These are phyloP conservation scores for Trametes hirsuta DNA, from an alignment of 1,284 basidiomycete genomes.

Conservation along the genomic window DNA sequence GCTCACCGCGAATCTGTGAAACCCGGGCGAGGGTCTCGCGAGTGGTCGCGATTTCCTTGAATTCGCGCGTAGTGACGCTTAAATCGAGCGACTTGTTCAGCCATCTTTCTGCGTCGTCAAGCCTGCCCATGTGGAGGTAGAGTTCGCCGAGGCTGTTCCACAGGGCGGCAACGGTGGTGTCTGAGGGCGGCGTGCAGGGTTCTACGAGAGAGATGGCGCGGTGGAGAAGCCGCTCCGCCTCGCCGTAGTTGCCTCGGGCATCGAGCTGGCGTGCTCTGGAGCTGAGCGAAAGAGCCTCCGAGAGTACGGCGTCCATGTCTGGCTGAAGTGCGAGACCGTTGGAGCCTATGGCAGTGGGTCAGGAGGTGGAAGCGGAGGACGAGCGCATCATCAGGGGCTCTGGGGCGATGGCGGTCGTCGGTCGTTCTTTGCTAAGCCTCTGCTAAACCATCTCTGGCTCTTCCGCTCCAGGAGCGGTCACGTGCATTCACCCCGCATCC, in stretches of 20 bases:
- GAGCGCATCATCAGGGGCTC: constrained; percentile 16
- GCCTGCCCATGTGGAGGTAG: constrained; percentile 35
- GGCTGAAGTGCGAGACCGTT: constrained; percentile 3
- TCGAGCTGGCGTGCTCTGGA: constrained; percentile 29
- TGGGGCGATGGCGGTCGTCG: constrained; percentile 1
- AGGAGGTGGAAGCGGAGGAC: not conserved
- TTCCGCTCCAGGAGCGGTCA: constrained; percentile 17
- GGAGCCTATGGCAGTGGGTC: constrained; percentile 8
- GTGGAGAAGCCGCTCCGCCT: constrained; percentile 34
- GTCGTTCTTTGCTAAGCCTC: not conserved
- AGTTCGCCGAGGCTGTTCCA: constrained; percentile 38
- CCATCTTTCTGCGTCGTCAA: constrained; percentile 39
- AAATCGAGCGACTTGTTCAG: constrained; percentile 33
- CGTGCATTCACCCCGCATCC: constrained; percentile 14
- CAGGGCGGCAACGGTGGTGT: constrained; percentile 30
- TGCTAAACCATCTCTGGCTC: constrained; percentile 7
- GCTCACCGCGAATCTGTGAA: constrained; percentile 34
- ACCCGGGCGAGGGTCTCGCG: constrained; percentile 39
- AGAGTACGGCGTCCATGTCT: constrained; percentile 1
- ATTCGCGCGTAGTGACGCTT: constrained; percentile 24
- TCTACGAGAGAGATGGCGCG: constrained; percentile 35
- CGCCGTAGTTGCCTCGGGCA: constrained; percentile 28
- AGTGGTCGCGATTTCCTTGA: constrained; percentile 37
- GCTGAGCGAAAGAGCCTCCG: constrained; percentile 20
- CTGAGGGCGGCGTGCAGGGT: constrained; percentile 8